Base-by-base conservation (phyloP, 78 protist genomes). In the Monosiga brevicollis region DNA sequence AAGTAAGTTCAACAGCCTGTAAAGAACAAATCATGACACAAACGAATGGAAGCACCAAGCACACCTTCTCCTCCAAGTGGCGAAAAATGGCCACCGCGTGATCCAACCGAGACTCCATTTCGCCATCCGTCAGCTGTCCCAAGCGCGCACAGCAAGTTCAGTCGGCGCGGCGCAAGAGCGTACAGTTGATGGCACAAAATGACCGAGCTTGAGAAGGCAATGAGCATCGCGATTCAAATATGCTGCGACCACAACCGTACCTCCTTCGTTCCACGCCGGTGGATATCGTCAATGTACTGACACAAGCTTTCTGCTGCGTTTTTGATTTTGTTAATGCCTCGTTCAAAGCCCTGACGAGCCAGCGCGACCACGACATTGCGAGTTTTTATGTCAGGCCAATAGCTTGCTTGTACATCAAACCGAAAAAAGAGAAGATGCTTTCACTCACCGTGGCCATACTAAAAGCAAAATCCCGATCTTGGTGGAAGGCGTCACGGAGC, bases 241-340 rank as follows among this genome's bases (percentile, higher is more conserved):
- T n/a, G n/a, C n/a, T n/a, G n/a, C n/a, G n/a, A n/a, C n/a, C n/a
- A n/a, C n/a, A n/a, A n/a, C 37, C 89, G 84, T 26, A 87, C 86
- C 37, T 90, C 91, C 75, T 90, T 89, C 83, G 78, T 34, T 32
- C 91, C 94, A 39, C 85, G 86, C 86, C 87, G 82, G 54, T 90
- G 88, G 42, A 83, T 83, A 35, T 84, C 93, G 78, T 93, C 93
- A 26, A 93, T 79, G 70, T 76, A 90, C 42, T 88, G 76, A 41
- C 90, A 89, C 36, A 96, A 55, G 73, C 76, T 86, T 80, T 95
- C 96, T n/a, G 99, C 91, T 24, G 94, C 84, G 49, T 85, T 90
- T 85, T 81, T 76, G 75, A 86, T 86, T 34, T 76, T 39, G 86
- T 90, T 91, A 76, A 95, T 81, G 79, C 94, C 84, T 3, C 35